These are phyloP conservation scores for Aegilops umbellulata DNA, from an alignment of 176 grass and related monocot genomes.

Conservation along the genomic window DNA sequence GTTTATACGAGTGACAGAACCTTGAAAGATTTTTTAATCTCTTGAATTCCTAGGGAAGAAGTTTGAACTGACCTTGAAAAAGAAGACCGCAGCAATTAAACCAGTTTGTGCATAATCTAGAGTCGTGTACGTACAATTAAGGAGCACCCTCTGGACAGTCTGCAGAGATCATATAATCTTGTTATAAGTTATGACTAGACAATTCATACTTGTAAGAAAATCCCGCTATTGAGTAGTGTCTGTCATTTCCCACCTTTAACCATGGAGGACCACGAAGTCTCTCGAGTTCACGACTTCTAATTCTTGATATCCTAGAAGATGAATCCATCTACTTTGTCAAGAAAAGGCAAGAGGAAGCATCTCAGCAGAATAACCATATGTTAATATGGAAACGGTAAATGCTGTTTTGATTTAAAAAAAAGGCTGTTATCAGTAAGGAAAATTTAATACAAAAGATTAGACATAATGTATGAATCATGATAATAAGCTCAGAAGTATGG, in stretches of 20 bases:
- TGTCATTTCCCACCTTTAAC: constrained; percentile 66
- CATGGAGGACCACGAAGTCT: constrained; percentile 83
- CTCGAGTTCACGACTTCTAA: constrained; percentile 87
- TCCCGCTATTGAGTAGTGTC: neutral
- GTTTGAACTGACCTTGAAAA: constrained; percentile 85
- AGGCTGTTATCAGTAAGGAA: neutral
- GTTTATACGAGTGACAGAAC: neutral
- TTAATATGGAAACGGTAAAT: constrained; percentile 4
- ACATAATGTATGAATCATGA: neutral
- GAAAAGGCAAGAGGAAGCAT: constrained; percentile 13
- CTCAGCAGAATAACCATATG: constrained; percentile 29
- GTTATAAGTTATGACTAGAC: neutral
- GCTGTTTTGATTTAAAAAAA: neutral
- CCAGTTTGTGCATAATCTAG: constrained; percentile 98
- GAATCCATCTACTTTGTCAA: constrained; percentile 85
- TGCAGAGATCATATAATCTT: constrained; percentile 40
- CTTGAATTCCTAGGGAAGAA: neutral
- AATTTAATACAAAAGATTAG: constrained; percentile 1
- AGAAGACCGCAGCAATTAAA: constrained; percentile 97
- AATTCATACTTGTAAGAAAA: constrained; percentile 25
- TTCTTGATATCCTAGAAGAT: constrained; percentile 93
- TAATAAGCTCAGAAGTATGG: neutral
- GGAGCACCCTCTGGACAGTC: constrained; percentile 75
- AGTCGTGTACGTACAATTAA: constrained; percentile 72
- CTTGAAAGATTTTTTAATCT: neutral